These are phyloP conservation scores for Malus sieversii DNA, from an alignment of 306 rosid species.

Conservation along the genomic window DNA sequence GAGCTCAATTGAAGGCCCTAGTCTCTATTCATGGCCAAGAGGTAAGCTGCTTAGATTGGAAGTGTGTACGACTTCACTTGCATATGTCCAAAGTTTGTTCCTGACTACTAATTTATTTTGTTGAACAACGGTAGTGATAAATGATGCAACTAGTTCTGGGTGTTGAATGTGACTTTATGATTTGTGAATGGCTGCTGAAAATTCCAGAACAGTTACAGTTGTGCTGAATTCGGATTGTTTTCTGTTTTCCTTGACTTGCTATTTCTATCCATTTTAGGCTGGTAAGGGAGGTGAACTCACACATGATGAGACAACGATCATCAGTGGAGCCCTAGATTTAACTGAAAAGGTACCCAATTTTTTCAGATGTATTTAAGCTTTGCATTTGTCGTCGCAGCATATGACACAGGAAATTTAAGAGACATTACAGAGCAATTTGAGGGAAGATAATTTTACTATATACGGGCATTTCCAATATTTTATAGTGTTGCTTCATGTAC, in stretches of 20 bases:
- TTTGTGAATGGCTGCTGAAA: slow-evolving; percentile 1
- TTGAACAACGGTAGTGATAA: neutral
- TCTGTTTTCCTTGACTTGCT: neutral
- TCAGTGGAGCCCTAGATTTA: slow-evolving; percentile 92
- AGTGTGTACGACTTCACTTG: neutral
- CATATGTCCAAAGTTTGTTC: neutral
- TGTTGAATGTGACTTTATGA: neutral
- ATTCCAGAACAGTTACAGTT: neutral
- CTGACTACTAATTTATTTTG: neutral
- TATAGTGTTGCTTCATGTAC: neutral
- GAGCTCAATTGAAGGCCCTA: slow-evolving; percentile 48
- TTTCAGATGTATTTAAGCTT: neutral
- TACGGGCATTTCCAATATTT: neutral
- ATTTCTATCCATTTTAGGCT: slow-evolving; percentile 47
- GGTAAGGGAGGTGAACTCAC: slow-evolving; percentile 98
- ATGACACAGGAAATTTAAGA: neutral
- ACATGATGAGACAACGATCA: slow-evolving; percentile 86
- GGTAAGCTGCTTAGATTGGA: slow-evolving; percentile 16
- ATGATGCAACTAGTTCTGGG: neutral
- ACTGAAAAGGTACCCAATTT: slow-evolving; percentile 62
- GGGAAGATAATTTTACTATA: neutral
- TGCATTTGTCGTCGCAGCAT: neutral
- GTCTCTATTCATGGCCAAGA: slow-evolving; percentile 47
- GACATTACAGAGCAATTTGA: neutral
- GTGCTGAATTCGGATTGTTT: neutral